phyloP scores from a whole-genome alignment of 805 yeast species.

The Hanseniaspora valbyensis region DNA sequence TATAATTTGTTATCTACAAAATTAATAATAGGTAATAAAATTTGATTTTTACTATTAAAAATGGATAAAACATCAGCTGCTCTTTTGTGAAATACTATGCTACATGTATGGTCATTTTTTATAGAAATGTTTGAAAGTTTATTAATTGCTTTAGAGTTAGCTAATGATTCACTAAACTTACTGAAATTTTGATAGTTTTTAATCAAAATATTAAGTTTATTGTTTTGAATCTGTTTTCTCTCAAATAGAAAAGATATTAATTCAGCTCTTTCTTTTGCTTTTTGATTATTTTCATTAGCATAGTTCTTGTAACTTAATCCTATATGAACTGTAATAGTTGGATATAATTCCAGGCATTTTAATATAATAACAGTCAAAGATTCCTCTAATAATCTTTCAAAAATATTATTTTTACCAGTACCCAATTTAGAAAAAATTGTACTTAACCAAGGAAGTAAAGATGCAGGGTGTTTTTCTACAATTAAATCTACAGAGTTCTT shows the following conservation, averaged over 20 bases:
- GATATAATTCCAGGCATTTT: not conserved
- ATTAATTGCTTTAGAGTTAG: not conserved
- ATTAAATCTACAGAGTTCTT: not conserved
- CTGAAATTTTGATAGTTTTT: not conserved
- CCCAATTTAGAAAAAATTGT: slow-evolving; percentile 5
- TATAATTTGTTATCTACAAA: not conserved
- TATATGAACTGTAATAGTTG: not conserved
- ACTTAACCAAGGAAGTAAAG: slow-evolving; percentile 10
- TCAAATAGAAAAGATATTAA: not conserved
- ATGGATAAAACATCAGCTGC: not conserved
- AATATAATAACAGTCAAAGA: slow-evolving; percentile 1
- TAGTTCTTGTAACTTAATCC: slow-evolving; percentile 9
- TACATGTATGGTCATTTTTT: not conserved
- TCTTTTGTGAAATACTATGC: not conserved
- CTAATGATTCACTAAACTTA: not conserved
- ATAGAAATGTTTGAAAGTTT: not conserved
- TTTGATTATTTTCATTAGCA: slow-evolving; percentile 1
- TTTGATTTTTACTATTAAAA: not conserved
- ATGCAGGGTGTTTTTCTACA: not conserved
- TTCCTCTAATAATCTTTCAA: slow-evolving; percentile 5
- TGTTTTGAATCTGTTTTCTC: not conserved
- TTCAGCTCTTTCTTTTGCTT: not conserved
- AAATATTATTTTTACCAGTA: slow-evolving; percentile 4
- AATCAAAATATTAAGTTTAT: not conserved
- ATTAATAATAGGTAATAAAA: slow-evolving; percentile 1